phyloP scores from a whole-genome alignment of 2,329 filamentous ascomycete species.

The Pleurostoma richardsiae region DNA sequence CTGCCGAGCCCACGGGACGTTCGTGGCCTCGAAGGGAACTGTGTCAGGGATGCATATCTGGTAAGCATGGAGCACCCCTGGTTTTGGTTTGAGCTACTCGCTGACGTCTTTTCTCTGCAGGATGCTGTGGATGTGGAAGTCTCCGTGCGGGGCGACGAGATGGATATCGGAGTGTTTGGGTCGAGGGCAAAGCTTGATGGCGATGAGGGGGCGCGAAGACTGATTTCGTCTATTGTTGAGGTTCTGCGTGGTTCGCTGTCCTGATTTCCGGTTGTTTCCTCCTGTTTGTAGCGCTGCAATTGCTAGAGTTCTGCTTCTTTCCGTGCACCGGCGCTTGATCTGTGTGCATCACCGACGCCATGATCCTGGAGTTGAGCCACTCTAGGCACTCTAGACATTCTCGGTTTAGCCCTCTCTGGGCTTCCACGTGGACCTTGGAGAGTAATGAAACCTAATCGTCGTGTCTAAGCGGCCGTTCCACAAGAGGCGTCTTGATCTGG shows the following conservation, averaged over 20 bases:
- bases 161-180: slow-evolving; percentile 37
- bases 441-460: too few species aligned
- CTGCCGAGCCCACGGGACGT: slow-evolving; percentile 3
- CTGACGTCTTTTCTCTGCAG: slow-evolving; percentile 14
- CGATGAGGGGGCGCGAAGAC: not conserved
- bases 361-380: too few species aligned
- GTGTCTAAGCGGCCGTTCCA: too few species aligned
- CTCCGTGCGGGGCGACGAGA: slow-evolving; percentile 18
- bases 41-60: slow-evolving; percentile 20
- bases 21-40: slow-evolving; percentile 15
- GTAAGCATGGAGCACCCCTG: slow-evolving; percentile 15
- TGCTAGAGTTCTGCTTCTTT: too few species aligned
- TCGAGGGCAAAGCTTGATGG: slow-evolving; percentile 3
- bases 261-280: too few species aligned
- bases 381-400: too few species aligned
- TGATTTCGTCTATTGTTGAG: slow-evolving; percentile 3
- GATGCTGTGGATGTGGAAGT: slow-evolving; percentile 35
- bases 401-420: too few species aligned
- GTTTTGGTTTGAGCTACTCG: not conserved
- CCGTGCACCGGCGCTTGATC: too few species aligned
- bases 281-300: too few species aligned
- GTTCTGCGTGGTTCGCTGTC: not conserved
- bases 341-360: too few species aligned
- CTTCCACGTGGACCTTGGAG: too few species aligned
- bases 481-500: too few species aligned